Percentiles rank a stretch among this genome's conserved stretches.
phyloP scores from a whole-genome alignment of 495 filamentous ascomycete genomes.

The Trypethelium eluteriae region DNA sequence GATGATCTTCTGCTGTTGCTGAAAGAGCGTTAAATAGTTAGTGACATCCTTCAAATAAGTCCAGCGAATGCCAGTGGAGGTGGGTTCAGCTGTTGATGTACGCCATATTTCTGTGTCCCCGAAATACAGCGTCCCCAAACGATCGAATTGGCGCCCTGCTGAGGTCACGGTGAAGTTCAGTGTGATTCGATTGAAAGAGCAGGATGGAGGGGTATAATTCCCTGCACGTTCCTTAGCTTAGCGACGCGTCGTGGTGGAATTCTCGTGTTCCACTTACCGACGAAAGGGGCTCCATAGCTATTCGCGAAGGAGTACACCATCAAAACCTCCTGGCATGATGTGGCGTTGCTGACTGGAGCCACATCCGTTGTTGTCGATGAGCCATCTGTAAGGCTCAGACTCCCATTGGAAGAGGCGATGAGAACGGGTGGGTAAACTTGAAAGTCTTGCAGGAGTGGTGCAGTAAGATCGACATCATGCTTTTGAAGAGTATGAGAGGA shows the following conservation, averaged over 20 bases:
- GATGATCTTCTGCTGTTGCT: slow-evolving; percentile 61
- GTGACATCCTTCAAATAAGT: slow-evolving; percentile 83
- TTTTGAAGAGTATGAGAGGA: slow-evolving; percentile 9
- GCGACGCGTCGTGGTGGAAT: slow-evolving; percentile 2
- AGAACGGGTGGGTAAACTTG: slow-evolving; percentile 33
- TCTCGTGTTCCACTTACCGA: slow-evolving; percentile 47
- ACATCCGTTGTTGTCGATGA: slow-evolving; percentile 19
- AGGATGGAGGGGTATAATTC: slow-evolving; percentile 59
- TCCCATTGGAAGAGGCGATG: slow-evolving; percentile 20
- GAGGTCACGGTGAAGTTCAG: slow-evolving; percentile 79
- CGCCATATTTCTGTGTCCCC: slow-evolving; percentile 76
- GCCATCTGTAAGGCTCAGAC: slow-evolving; percentile 20
- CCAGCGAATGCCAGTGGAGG: slow-evolving; percentile 58
- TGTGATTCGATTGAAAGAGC: slow-evolving; percentile 67
- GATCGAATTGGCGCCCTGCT: slow-evolving; percentile 68
- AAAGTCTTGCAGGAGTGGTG: slow-evolving; percentile 6
- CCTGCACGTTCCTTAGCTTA: slow-evolving; percentile 36
- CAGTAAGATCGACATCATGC: slow-evolving; percentile 6
- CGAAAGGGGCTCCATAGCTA: slow-evolving; percentile 72
- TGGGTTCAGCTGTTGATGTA: slow-evolving; percentile 83
- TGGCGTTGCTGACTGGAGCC: slow-evolving; percentile 16
- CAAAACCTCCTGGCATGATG: slow-evolving; percentile 39
- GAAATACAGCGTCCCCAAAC: slow-evolving; percentile 72
- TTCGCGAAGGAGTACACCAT: slow-evolving; percentile 68
- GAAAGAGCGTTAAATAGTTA: slow-evolving; percentile 61